Conservation (phyloP, 1,139 yeast genomes). For the Pneumocystis carinii region DNA sequence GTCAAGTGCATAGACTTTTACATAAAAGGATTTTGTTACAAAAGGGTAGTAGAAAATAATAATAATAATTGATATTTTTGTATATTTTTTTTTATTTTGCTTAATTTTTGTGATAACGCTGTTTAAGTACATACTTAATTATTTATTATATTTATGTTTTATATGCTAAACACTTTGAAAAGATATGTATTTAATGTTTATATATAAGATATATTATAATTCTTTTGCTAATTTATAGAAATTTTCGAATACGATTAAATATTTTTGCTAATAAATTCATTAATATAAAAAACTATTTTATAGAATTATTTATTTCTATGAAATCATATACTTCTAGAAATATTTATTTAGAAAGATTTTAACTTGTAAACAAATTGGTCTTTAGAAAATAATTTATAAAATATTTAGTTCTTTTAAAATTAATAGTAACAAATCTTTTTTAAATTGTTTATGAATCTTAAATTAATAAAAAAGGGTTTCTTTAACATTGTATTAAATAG, state of each 20-base stretch:
- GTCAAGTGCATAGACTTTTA: constrained; percentile 7
- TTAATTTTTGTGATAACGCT: not conserved
- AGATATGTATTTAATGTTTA: not conserved
- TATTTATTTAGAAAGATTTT: not conserved
- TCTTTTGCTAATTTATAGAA: not conserved
- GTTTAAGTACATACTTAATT: not conserved
- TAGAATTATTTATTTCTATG: not conserved
- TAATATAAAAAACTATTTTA: not conserved
- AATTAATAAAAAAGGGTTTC: not conserved
- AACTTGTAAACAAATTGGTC: not conserved
- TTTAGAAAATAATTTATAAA: not conserved
- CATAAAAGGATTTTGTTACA: not conserved
- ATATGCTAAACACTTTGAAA: not conserved
- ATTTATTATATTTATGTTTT: not conserved
- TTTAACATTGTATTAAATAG: not conserved
- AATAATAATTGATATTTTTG: not conserved
- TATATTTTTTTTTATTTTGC: not conserved
- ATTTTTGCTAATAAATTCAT: not conserved
- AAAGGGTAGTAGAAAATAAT: not conserved
- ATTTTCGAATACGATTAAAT: not conserved
- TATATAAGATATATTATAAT: not conserved
- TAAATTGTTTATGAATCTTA: not conserved
- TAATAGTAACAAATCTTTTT: not conserved
- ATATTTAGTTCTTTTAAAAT: not conserved
- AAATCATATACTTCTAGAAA: not conserved